phyloP scores from a whole-genome alignment of 192 early-diverging fungal species.

The Backusella westeae region DNA sequence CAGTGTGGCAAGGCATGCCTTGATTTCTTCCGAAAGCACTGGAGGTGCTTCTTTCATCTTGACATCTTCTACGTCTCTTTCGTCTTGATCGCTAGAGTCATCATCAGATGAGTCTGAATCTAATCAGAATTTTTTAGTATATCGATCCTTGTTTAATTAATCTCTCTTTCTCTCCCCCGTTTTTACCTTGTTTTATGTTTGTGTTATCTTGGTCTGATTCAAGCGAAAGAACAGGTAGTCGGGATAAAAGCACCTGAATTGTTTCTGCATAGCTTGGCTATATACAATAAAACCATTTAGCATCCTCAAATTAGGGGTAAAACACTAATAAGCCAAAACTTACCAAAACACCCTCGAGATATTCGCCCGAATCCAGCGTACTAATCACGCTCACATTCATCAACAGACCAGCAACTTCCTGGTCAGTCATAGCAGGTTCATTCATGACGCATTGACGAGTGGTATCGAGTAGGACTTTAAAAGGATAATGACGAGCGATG shows the following conservation, averaged over 20 bases:
- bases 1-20: neutral
- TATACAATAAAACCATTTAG: neutral
- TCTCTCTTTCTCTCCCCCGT: neutral
- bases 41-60: conserved; percentile 20
- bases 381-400: conserved; percentile 40
- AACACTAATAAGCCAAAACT: neutral
- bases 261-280: neutral
- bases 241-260: neutral
- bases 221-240: neutral
- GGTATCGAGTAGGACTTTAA: neutral
- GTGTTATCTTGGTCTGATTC: neutral
- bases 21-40: neutral
- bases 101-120: conserved; percentile 33
- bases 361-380: conserved; percentile 23
- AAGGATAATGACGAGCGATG: neutral
- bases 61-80: conserved; percentile 37
- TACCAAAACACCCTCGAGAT: conserved; percentile 23
- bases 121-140: neutral
- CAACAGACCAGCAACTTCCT: conserved; percentile 35
- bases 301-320: no score
- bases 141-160: no score
- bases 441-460: neutral
- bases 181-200: neutral
- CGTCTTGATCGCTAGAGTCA: conserved; percentile 38
- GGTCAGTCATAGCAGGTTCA: neutral